A percentile compares a stretch with the other conserved stretches of the same genome.
Conservation (phyloP, 2,329 filamentous ascomycete genomes). For the Rhynchosporium secalis region DNA sequence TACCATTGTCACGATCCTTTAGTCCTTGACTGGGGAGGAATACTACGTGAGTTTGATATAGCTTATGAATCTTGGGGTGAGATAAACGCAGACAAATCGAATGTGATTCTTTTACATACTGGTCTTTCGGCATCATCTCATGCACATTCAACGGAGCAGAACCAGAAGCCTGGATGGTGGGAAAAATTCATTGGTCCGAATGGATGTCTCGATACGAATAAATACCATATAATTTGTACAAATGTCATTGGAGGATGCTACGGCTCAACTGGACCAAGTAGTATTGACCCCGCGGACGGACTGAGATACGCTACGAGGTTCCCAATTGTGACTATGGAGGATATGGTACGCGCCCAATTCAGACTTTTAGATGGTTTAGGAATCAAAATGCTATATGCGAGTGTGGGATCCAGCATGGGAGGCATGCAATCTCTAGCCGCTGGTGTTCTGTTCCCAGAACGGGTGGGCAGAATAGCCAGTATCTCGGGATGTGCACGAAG, state of each 20-base stretch:
- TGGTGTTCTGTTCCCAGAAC: conserved; percentile 77
- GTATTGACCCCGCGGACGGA: conserved; percentile 81
- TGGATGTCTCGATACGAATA: conserved; percentile 80
- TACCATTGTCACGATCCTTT: conserved; percentile 76
- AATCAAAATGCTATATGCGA: conserved; percentile 80
- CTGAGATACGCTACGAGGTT: conserved; percentile 91
- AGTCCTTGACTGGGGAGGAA: conserved; percentile 90
- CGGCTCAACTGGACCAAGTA: conserved; percentile 88
- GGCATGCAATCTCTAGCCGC: conserved; percentile 96
- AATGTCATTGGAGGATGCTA: conserved; percentile 97
- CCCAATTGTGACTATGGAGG: conserved; percentile 90
- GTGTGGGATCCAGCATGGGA: conserved; percentile 95
- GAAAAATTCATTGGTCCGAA: conserved; percentile 96
- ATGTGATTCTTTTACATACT: conserved; percentile 89
- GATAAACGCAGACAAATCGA: conserved; percentile 77
- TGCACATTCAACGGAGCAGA: conserved; percentile 84
- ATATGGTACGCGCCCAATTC: conserved; percentile 98
- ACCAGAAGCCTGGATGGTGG: conserved; percentile 95
- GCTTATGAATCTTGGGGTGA: conserved; percentile 92
- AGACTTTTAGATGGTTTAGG: conserved; percentile 77
- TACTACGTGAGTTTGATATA: conserved; percentile 84
- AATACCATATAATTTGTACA: conserved; percentile 92
- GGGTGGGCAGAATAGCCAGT: conserved; percentile 79
- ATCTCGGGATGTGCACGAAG: conserved; percentile 93
- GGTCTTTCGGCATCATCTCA: conserved; percentile 97